Evolutionary conservation across 2,329 filamentous ascomycete species (phyloP), one percentile per base, ranked within the genome.

Genomic region (Pseudogymnoascus sp.): DNA sequence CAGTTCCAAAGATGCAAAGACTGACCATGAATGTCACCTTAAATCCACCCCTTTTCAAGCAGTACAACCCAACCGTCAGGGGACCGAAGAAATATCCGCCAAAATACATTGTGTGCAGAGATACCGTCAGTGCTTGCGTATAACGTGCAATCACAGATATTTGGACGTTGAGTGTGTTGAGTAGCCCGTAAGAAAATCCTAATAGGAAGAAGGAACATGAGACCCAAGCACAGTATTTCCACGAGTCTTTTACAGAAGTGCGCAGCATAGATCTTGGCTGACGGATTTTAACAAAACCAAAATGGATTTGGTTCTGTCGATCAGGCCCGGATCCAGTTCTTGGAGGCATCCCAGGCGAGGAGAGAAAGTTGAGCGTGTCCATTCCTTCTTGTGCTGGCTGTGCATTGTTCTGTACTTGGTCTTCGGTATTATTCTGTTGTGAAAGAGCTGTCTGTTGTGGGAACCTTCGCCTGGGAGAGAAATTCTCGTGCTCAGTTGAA

Each of bases 131-230:
- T 5, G 84, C 80, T 1, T 79, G 74, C 0, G 80, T 82, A 80
- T 70, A 70, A 28, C 80, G 69, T 12, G 86, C 82, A 4, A 90
- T 82, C 14, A 76, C 72, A 50, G 88, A 86, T 62, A 91, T 86
- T 23, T 85, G 87, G 21, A 82, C 82, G 72, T 96, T 96, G 37
- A 96, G 81, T 0, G 87, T 89, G 70, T 93, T 90, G 5, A 96
- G 79, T 2, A 96, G 80, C 0, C 92, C 92, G 68, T 96, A 96
- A 0, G 91, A 91, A 64, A 95, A 88, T 0, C 92, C 92, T 91
- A 91, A 92, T 5, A 95, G 77, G 66, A 95, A 84, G 75, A 96
- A 94, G 0, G 95, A 77, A 4, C 92, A 81, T 1, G 88, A 88
- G 23, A 94, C 90, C 67, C 91, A 79, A 16, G 83, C 80, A 69